Evolutionary conservation across 495 filamentous ascomycete species (phyloP), one percentile per base, ranked within the genome.

Genomic region (Daldinia vernicosa): DNA sequence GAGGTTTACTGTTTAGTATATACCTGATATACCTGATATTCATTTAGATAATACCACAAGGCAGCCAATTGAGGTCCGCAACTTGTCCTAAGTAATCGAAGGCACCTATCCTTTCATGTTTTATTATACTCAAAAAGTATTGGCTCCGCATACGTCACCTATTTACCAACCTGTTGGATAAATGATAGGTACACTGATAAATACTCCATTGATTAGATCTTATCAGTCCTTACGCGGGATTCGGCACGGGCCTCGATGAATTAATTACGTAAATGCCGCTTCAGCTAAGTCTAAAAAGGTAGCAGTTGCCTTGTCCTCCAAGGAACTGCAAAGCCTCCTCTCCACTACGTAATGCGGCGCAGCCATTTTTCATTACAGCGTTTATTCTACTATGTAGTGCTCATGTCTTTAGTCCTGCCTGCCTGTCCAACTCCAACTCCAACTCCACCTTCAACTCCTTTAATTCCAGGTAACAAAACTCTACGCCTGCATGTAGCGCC

Each of bases 361-460:
- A 59, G 60, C 47, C 26, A 28, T 63, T 52, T 63, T 67, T 60
- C 33, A 52, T 53, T 55, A 39, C 55, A 58, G 50, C 57, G 53
- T 40, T 63, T 63, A 58, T 56, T 54, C 67, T 24, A n/a, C n/a
- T n/a, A n/a, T n/a, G n/a, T n/a, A 64, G 62, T 40, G 52, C 45
- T 4, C 19, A 26, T 28, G 24, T 68, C 66, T 59, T 39, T 53
- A 56, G 43, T 60, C 35, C 27, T 33, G 15, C 6, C 54, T 57
- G 30, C 32, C 17, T 35, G 32, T 35, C 19, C 17, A 35, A 35
- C 17, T 57, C 32, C 9, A 37, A n/a, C 27, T 37, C 26, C 11
- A 39, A n/a, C 28, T 37, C 27, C 27, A 33, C 27, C 52, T 54
- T 24, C n/a, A 47, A 47, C 40, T 53, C 50, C 50, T 53, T 53